Evolutionary conservation across 345 rosid species (phyloP), one percentile per base, ranked within the genome.

Genomic region (Sonneratia alba): DNA sequence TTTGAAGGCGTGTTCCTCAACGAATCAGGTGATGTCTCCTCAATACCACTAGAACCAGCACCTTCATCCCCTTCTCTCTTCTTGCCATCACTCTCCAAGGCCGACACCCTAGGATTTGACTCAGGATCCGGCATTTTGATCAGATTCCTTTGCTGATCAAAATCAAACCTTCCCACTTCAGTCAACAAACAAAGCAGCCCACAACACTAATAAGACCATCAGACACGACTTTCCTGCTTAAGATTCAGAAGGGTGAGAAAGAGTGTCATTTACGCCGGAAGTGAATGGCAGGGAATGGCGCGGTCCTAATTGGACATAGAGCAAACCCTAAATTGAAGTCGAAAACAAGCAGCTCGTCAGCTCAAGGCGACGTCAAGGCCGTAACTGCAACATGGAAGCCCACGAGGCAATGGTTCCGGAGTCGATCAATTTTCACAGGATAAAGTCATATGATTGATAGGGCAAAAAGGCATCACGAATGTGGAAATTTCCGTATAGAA

Each of bases 1-100:
- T 92, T 95, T 1, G 86, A 86, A 15, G 98, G 96, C 66, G 99
- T 95, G 72, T 95, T 95, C 90, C 85, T 90, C 83, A 95, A 76
- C 78, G 77, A 84, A 83, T 95, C 98, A 22, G 92, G 91, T 38
- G 74, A 72, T 22, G 83, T 81, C 79, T 83, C 92, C 67, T 82
- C 88, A 37, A 73, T 77, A 67, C 56, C 81, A 27, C 63, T 42
- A 57, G 74, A 62, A 7, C 65, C 72, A 63, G 76, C 67, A 67
- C 72, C 69, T 59, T 45, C 70, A 37, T 66, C 66, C 51, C 66
- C 73, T 12, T 36, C 74, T 24, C 73, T 47, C 34, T 43, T 64
- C 32, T 32, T 40, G 5, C 49, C 48, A 70, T 70, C 65, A 56
- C 49, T 21, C 73, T 37, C 65, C 36, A 24, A 21, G 32, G 57